phyloP scores from a whole-genome alignment of 345 rosid species.

The Dovyalis caffra region DNA sequence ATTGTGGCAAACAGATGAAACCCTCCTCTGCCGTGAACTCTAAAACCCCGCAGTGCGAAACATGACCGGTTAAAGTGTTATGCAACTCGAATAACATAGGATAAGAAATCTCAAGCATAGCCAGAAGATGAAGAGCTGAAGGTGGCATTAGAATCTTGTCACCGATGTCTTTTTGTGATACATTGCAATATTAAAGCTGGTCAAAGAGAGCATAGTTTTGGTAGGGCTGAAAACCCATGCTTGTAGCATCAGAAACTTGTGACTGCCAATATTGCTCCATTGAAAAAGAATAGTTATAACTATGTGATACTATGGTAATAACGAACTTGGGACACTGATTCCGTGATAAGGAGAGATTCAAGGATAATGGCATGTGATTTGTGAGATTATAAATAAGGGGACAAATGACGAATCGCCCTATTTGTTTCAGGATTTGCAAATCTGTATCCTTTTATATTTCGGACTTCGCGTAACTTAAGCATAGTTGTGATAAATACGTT shows the following conservation, averaged over 20 bases:
- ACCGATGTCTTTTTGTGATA: not conserved
- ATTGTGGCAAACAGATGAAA: not conserved
- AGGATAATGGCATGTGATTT: not conserved
- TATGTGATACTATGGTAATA: too few species aligned
- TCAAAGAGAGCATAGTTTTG: not conserved
- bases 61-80: not conserved
- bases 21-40: slow-evolving; percentile 25
- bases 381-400: too few species aligned
- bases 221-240: not conserved
- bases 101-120: not conserved
- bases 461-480: not conserved
- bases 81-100: slow-evolving; percentile 22
- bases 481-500: not conserved
- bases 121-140: slow-evolving; percentile 3
- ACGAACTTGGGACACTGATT: too few species aligned
- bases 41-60: slow-evolving; percentile 24
- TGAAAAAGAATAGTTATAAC: too few species aligned
- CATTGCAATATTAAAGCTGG: not conserved
- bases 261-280: not conserved
- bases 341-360: too few species aligned
- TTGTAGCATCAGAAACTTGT: not conserved
- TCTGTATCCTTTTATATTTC: not conserved
- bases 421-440: too few species aligned
- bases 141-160: slow-evolving; percentile 19
- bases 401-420: too few species aligned